A percentile compares a stretch with the other conserved stretches of the same genome.
Conservation (phyloP, 2,329 filamentous ascomycete species). For the Coniochaeta prunicola region DNA sequence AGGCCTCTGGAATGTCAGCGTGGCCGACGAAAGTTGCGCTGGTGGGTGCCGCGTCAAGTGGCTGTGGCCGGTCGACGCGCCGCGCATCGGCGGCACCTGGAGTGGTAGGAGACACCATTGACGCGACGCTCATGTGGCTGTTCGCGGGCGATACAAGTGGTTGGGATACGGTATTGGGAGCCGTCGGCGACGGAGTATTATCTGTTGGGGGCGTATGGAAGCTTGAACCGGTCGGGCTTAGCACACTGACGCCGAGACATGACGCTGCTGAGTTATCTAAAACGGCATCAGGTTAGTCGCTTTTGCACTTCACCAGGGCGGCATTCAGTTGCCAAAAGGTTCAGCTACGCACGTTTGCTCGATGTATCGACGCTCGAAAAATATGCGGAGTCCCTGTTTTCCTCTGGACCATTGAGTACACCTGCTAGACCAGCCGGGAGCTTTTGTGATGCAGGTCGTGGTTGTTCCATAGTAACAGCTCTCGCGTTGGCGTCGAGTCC, state of each 20-base stretch:
- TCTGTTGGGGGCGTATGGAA: slow-evolving; percentile 47
- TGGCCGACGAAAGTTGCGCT: slow-evolving; percentile 23
- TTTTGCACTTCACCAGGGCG: background rate
- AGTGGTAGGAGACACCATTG: slow-evolving; percentile 56
- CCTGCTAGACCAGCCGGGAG: slow-evolving; percentile 40
- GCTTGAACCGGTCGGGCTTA: slow-evolving; percentile 33
- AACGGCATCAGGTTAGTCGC: slow-evolving; percentile 14
- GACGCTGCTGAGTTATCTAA: slow-evolving; percentile 40
- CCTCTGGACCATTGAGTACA: slow-evolving; percentile 43
- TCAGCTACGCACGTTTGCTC: slow-evolving; percentile 39
- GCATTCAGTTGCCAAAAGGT: background rate
- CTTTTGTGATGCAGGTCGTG: slow-evolving; percentile 32
- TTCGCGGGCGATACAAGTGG: slow-evolving; percentile 47
- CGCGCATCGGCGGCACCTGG: slow-evolving; percentile 33
- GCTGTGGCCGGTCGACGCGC: slow-evolving; percentile 35
- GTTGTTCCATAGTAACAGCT: slow-evolving; percentile 27
- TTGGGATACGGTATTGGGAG: slow-evolving; percentile 41
- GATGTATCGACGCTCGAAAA: slow-evolving; percentile 40
- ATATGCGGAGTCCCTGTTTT: slow-evolving; percentile 45
- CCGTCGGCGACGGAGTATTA: slow-evolving; percentile 56
- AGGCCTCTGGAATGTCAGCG: slow-evolving; percentile 28
- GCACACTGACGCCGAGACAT: slow-evolving; percentile 29
- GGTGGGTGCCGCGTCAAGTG: slow-evolving; percentile 30
- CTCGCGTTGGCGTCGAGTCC: background rate
- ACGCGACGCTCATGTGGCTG: slow-evolving; percentile 58